Conservation (phyloP, 192 early-diverging fungal species). For the Umbelopsis vinacea region DNA sequence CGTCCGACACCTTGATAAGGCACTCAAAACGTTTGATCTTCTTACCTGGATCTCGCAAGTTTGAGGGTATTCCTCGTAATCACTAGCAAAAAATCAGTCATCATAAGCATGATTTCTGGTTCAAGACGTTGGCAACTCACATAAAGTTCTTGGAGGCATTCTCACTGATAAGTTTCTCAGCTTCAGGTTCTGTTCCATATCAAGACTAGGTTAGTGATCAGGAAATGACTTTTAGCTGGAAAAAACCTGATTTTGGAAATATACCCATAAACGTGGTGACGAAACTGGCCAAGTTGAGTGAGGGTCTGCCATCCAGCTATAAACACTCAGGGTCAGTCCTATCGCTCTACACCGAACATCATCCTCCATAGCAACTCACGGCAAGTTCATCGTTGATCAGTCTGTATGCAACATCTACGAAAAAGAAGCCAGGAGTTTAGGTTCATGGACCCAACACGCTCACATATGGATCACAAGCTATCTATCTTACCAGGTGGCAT, state of each 20-base stretch:
- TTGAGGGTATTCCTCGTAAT: conserved; percentile 53
- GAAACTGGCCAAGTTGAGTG: conserved; percentile 77
- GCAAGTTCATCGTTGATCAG: conserved; percentile 47
- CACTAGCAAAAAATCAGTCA: conserved; percentile 3
- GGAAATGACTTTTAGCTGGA: neutral
- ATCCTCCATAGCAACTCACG: conserved; percentile 24
- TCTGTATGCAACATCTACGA: conserved; percentile 38
- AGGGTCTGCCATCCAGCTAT: conserved; percentile 78
- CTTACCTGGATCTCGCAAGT: conserved; percentile 46
- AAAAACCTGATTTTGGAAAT: neutral
- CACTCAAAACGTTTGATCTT: neutral
- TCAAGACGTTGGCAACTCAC: neutral
- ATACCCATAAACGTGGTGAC: conserved; percentile 57
- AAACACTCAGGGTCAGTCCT: neutral
- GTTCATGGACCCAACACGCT: no score
- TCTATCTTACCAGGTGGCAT: conserved; percentile 36
- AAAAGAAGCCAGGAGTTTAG: neutral
- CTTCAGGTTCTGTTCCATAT: conserved; percentile 73
- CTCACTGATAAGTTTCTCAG: conserved; percentile 77
- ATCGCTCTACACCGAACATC: no score
- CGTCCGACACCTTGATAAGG: neutral
- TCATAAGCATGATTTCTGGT: neutral
- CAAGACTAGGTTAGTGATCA: conserved; percentile 41
- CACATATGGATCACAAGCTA: no score
- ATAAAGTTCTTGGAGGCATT: conserved; percentile 78